A percentile compares a stretch with the other conserved stretches of the same genome.
Conservation (phyloP, 73 alveolate species). For the Tetrahymena borealis region DNA sequence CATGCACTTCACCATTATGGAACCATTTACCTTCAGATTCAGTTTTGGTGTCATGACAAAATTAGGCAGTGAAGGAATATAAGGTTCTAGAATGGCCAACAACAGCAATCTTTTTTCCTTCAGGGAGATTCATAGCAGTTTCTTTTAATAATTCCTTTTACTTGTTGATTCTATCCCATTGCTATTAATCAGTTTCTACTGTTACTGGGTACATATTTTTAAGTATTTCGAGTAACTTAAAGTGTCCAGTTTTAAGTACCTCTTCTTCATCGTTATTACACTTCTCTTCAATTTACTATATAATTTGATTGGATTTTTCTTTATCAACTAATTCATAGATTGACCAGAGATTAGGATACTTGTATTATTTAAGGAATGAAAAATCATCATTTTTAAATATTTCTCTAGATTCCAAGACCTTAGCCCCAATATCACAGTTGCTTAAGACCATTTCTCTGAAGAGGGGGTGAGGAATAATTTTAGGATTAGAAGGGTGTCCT, state of each 20-base stretch:
- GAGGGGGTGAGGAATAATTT: constrained; percentile 63
- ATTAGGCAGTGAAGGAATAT: not conserved
- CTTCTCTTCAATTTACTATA: not conserved
- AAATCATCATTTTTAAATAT: not conserved
- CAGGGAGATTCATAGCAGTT: not conserved
- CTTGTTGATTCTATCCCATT: not conserved
- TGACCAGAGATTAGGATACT: not conserved
- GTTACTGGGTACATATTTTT: not conserved
- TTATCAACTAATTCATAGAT: not conserved
- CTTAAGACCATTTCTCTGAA: constrained; percentile 60
- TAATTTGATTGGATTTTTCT: not conserved
- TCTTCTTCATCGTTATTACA: not conserved
- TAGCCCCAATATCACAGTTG: constrained; percentile 34
- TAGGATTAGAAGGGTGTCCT: constrained; percentile 66
- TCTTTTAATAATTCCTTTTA: not conserved
- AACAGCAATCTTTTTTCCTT: not conserved
- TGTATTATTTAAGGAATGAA: not conserved
- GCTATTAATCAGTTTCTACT: not conserved
- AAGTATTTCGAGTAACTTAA: not conserved
- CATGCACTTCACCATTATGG: not conserved
- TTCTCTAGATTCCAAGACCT: constrained; percentile 6
- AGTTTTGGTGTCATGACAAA: not conserved
- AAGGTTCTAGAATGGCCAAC: not conserved
- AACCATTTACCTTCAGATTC: not conserved
- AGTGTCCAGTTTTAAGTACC: not conserved